These are phyloP conservation scores for Stromatinia cepivora DNA, from an alignment of 2,329 filamentous ascomycete species.

Conservation along the genomic window DNA sequence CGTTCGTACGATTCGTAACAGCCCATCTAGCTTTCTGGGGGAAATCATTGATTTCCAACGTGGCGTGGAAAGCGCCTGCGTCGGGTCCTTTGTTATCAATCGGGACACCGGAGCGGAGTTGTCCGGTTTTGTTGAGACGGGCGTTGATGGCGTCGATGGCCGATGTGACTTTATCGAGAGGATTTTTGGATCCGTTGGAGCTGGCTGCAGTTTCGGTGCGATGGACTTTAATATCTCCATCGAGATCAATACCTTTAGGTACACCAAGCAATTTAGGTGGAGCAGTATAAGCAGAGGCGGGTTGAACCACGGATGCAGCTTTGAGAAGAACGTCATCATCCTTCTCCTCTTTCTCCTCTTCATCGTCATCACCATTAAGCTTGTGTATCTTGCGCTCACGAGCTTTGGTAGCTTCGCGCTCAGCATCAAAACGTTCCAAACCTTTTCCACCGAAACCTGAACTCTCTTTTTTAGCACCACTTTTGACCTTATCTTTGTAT, in stretches of 20 bases:
- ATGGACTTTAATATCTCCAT: constrained; percentile 71
- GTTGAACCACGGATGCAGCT: constrained; percentile 64
- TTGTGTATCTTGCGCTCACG: constrained; percentile 88
- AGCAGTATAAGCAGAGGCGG: constrained; percentile 49
- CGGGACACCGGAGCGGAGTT: constrained; percentile 86
- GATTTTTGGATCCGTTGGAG: constrained; percentile 53
- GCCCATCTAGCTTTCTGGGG: constrained; percentile 98
- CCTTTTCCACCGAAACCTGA: constrained; percentile 95
- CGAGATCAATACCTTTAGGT: constrained; percentile 59
- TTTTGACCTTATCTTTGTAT: constrained; percentile 88
- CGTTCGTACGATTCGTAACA: constrained; percentile 96
- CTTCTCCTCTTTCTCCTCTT: constrained; percentile 70
- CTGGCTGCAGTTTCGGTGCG: constrained; percentile 60
- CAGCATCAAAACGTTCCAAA: constrained; percentile 85
- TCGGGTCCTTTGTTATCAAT: constrained; percentile 99
- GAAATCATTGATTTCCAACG: constrained; percentile 98
- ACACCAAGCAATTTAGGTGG: constrained; percentile 46
- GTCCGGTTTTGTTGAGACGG: constrained; percentile 83
- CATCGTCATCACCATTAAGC: constrained; percentile 80
- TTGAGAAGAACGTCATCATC: constrained; percentile 71
- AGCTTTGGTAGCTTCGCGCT: constrained; percentile 82
- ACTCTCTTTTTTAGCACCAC: constrained; percentile 84
- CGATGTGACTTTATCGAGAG: constrained; percentile 83
- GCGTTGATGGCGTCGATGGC: constrained; percentile 89
- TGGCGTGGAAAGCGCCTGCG: constrained; percentile 94